phyloP scores from a whole-genome alignment of 495 filamentous ascomycete genomes.

The Penicillium diatomitis region DNA sequence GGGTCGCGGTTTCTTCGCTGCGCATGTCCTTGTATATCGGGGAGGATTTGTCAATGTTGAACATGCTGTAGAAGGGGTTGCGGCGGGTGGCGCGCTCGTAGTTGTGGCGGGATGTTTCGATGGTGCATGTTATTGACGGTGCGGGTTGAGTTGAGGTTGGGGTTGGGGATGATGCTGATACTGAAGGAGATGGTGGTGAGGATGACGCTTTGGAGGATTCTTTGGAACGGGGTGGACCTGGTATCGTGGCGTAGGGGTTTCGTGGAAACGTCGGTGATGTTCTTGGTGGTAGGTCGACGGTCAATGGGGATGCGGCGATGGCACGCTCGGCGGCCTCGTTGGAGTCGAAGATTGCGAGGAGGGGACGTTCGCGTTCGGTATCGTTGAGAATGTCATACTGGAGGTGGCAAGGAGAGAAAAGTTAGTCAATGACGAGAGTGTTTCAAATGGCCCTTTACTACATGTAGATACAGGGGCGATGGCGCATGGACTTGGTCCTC shows the following conservation, averaged over 20 bases:
- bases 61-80: conserved; percentile 24
- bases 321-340: conserved; percentile 24
- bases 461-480: no score
- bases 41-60: conserved; percentile 8
- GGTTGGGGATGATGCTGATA: not conserved
- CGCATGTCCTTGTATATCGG: conserved; percentile 20
- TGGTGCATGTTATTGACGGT: conserved; percentile 11
- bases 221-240: not conserved
- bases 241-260: not conserved
- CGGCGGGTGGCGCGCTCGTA: conserved; percentile 16
- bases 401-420: no score
- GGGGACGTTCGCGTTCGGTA: conserved; percentile 5
- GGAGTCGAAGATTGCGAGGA: conserved; percentile 31
- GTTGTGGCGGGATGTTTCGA: conserved; percentile 19
- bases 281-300: conserved; percentile 4
- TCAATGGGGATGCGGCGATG: conserved; percentile 25
- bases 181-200: not conserved
- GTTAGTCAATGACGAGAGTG: no score
- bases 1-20: conserved; percentile 12
- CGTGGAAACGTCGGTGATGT: not conserved
- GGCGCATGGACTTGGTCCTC: no score
- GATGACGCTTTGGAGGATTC: not conserved
- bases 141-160: not conserved
- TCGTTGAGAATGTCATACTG: conserved; percentile 12
- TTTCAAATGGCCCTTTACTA: no score